Base-by-base conservation (phyloP, 371 early-diverging fungal genomes). In the Scutellospora calospora region DNA sequence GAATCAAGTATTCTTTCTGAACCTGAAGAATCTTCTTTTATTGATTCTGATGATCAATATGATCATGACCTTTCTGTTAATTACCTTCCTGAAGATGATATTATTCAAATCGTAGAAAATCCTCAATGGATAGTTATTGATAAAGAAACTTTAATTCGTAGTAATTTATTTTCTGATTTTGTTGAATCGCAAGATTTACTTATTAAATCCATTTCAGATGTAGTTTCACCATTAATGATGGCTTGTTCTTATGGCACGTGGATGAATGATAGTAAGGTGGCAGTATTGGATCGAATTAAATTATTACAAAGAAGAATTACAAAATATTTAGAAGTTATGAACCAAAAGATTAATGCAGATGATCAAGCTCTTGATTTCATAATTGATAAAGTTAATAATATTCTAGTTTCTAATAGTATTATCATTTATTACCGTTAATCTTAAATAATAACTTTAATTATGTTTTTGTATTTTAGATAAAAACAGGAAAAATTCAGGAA, bases 191-290 rank as follows among this genome's bases (percentile, higher is more conserved):
- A 66, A 31, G 33, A 41, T 8, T 33, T 49, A 12, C 54, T 78
- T 35, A 52, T 78, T 12, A n/a, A 59, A 16, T 63, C 68, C 8
- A 22, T 78, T 45, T 45, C 29, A 22, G 49, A n/a, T 27, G 52
- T 78, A 35, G 29, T 78, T 57, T 65, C 66, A 18, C 79, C 79
- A 65, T 65, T 78, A 51, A 78, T 78, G 79, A 66, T 78, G 79
- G 79, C 79, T 66, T 62, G 63, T 45, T 66, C 65, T 52, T 66
- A 78, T 38, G 79, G 79, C 22, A 62, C 79, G 1, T 66, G 79
- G 79, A 9, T 3, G 3, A 2, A 18, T 22, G 78, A 78, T 18
- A 25, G 29, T 3, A 22, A 20, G 5, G n/a, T 66, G 35, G 27
- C 12, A 18, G n/a, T 41, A 9, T 38, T 78, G 27, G 25, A 2